These are phyloP conservation scores for Schoenoplectus tabernaemontani DNA, from an alignment of 202 grass and related monocot genomes.

Conservation along the genomic window DNA sequence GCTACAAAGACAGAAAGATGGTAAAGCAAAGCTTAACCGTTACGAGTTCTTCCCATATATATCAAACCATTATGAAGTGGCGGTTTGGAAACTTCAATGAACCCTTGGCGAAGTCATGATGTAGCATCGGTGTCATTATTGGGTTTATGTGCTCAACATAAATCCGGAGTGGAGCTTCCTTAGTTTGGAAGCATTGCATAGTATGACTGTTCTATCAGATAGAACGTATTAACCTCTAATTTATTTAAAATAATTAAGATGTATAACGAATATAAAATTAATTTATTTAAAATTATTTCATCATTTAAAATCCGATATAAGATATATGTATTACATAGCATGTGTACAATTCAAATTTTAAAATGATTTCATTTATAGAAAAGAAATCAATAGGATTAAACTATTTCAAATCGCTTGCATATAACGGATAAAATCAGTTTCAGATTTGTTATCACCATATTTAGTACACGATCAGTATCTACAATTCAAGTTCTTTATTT, in stretches of 20 bases:
- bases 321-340: neutral
- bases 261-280: neutral
- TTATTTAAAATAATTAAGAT: no score
- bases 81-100: neutral
- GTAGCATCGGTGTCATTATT: neutral
- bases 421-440: neutral
- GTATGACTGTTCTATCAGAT: no score
- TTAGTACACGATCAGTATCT: neutral
- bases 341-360: neutral
- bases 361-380: neutral
- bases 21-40: constrained; percentile 10
- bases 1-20: constrained; percentile 23
- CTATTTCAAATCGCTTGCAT: neutral
- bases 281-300: no score
- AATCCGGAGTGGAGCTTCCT: neutral
- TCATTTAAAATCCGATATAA: neutral
- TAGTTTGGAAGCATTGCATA: neutral
- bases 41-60: constrained; percentile 17
- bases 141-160: neutral
- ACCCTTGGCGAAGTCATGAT: neutral
- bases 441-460: neutral
- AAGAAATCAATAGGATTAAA: neutral
- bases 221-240: no score
- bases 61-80: no score
- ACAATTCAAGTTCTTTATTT: neutral